Conservation (phyloP, 345 rosid species). For the Brassica incana region DNA sequence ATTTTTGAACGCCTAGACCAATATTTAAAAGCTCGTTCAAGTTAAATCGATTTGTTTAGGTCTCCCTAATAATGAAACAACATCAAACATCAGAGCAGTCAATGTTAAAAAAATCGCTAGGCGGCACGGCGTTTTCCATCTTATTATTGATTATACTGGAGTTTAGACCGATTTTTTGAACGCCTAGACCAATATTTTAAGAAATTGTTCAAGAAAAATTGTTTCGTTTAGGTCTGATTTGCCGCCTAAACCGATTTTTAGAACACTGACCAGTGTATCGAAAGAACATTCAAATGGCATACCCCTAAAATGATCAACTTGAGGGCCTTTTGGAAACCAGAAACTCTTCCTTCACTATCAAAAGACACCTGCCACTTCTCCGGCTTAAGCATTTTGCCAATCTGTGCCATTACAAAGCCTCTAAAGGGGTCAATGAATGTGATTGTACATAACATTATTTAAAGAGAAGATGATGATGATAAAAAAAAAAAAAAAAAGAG, state of each 20-base stretch:
- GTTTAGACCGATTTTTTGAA: too few species aligned
- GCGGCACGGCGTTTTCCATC: too few species aligned
- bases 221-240: too few species aligned
- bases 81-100: not conserved
- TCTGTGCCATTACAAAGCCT: conserved; percentile 44
- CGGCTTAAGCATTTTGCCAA: conserved; percentile 81
- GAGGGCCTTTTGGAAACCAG: conserved; percentile 74
- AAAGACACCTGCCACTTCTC: conserved; percentile 83
- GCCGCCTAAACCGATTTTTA: too few species aligned
- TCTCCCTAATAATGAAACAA: conserved; percentile 54
- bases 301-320: conserved; percentile 79
- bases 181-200: too few species aligned
- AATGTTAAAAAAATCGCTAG: too few species aligned
- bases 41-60: too few species aligned
- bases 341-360: conserved; percentile 78
- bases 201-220: too few species aligned
- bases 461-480: not conserved
- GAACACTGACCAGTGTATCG: not conserved
- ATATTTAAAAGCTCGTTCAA: too few species aligned
- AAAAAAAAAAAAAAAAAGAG: not conserved
- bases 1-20: too few species aligned
- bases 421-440: not conserved
- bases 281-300: conserved; percentile 35
- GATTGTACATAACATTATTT: not conserved
- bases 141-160: too few species aligned